phyloP scores from a whole-genome alignment of 2,329 filamentous ascomycete genomes.

The Fusarium sororula region DNA sequence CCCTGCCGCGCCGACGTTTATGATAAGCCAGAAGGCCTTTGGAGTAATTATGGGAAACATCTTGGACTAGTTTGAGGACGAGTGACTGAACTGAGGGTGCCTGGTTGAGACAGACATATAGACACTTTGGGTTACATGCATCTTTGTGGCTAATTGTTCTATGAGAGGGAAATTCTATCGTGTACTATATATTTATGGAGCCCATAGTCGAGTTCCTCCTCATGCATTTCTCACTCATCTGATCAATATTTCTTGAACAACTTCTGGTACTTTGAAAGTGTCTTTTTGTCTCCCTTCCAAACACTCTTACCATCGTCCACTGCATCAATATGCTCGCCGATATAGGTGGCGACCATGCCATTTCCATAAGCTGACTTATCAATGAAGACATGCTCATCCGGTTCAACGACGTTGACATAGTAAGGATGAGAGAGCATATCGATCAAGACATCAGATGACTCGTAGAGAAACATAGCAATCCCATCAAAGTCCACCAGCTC shows the following conservation, averaged over 20 bases:
- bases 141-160: fast-evolving
- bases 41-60: neutral
- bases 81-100: fast-evolving
- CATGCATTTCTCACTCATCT: fast-evolving
- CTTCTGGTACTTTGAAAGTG: conserved; percentile 31
- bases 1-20: conserved; percentile 23
- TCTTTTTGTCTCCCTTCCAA: conserved; percentile 35
- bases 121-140: fast-evolving
- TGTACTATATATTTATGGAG: neutral
- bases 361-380: conserved; percentile 41
- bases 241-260: conserved; percentile 35
- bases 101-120: fast-evolving
- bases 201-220: fast-evolving
- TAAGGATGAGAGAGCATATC: conserved; percentile 44
- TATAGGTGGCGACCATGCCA: conserved; percentile 43
- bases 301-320: conserved; percentile 36
- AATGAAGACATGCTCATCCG: conserved; percentile 44
- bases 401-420: conserved; percentile 42
- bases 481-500: conserved; percentile 42
- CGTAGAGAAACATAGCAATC: conserved; percentile 45
- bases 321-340: conserved; percentile 40
- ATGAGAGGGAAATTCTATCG: too few species aligned
- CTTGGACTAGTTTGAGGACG: fast-evolving
- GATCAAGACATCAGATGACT: conserved; percentile 30
- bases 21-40: conserved; percentile 29